Evolutionary conservation across 805 yeast genomes (phyloP).

Genomic region (Kregervanrija pseudodelftensis): DNA sequence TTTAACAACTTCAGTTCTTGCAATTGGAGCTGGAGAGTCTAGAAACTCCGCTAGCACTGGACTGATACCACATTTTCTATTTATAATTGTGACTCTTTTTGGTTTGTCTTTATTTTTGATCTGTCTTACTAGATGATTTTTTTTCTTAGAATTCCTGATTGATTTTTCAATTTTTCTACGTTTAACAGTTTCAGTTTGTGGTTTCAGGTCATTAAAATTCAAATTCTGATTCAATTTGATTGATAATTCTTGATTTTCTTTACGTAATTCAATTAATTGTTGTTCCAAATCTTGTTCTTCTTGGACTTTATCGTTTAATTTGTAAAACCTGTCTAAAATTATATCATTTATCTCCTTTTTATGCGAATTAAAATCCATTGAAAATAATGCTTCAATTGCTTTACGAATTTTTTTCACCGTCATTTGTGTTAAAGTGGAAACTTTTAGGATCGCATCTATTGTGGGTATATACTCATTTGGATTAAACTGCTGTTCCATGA

Average conservation of each 20-base stretch:
- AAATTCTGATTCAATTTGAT: no score
- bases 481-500: background rate
- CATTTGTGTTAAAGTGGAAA: constrained; percentile 60
- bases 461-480: constrained; percentile 42
- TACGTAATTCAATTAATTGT: constrained; percentile 13
- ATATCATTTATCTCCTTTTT: constrained; percentile 53
- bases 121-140: constrained; percentile 3
- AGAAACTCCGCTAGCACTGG: constrained; percentile 44
- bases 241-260: constrained; percentile 35
- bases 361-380: constrained; percentile 39
- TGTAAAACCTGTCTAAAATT: constrained; percentile 52
- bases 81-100: constrained; percentile 26
- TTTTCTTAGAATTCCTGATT: background rate
- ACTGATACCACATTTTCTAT: constrained; percentile 22
- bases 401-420: constrained; percentile 65
- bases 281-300: constrained; percentile 10
- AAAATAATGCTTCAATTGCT: constrained; percentile 66
- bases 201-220: constrained; percentile 1
- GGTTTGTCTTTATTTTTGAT: constrained; percentile 33
- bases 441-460: constrained; percentile 67
- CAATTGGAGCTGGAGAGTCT: constrained; percentile 32
- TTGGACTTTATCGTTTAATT: constrained; percentile 20
- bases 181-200: constrained; percentile 6
- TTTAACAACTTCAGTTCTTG: constrained; percentile 69
- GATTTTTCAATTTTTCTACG: constrained; percentile 7